phyloP scores from a whole-genome alignment of 257 asterid genomes.

The Nicotiana sylvestris region DNA sequence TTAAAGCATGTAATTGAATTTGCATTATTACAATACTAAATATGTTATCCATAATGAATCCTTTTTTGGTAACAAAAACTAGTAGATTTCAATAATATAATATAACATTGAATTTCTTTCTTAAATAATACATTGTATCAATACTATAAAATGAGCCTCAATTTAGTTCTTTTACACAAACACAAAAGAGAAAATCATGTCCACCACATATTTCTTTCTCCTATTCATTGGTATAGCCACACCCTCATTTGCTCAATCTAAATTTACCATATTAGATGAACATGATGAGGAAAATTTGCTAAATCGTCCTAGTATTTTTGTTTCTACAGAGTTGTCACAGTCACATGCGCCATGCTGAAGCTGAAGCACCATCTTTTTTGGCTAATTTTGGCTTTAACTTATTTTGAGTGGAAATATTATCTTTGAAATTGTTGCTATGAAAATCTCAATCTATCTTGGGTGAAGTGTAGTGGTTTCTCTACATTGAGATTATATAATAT shows the following conservation, averaged over 20 bases:
- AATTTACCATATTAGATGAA: too few relatives aligned
- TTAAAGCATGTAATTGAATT: too few relatives aligned
- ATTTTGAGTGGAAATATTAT: background rate
- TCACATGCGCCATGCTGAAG: background rate
- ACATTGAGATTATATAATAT: background rate
- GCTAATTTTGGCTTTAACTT: background rate
- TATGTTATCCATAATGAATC: too few relatives aligned
- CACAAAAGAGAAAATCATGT: background rate
- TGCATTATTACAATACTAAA: background rate
- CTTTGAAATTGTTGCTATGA: too few relatives aligned
- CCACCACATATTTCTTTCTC: background rate
- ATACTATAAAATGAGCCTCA: background rate
- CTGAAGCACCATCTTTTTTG: background rate
- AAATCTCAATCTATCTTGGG: background rate
- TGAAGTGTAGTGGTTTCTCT: background rate
- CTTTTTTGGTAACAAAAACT: too few relatives aligned
- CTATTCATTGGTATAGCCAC: background rate
- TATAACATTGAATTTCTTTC: too few relatives aligned
- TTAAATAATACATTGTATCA: background rate
- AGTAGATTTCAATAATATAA: too few relatives aligned
- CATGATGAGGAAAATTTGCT: too few relatives aligned
- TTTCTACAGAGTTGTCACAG: too few relatives aligned
- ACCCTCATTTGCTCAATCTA: background rate
- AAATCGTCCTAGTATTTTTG: too few relatives aligned
- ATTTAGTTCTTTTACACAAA: background rate